phyloP scores from a whole-genome alignment of 2,329 filamentous ascomycete species.

The Epichloe typhina region DNA sequence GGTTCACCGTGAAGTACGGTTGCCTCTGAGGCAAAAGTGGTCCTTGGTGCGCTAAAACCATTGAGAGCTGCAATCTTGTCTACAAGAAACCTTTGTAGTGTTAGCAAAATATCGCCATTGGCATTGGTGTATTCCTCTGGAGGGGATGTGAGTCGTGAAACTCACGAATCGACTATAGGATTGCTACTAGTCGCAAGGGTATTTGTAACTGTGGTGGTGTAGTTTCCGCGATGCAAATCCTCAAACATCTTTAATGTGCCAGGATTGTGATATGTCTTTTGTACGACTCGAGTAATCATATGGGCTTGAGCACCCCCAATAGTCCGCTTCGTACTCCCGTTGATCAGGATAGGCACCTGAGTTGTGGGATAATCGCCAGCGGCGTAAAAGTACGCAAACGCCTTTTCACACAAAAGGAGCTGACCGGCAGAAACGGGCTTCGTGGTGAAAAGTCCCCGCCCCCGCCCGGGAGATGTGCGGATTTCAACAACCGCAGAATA shows the following conservation, averaged over 20 bases:
- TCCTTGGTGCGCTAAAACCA: constrained; percentile 23
- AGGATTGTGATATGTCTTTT: constrained; percentile 32
- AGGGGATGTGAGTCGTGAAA: constrained; percentile 4
- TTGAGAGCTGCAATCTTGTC: constrained; percentile 30
- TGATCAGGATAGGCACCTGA: constrained; percentile 20
- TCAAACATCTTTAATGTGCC: constrained; percentile 19
- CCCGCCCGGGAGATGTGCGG: constrained; percentile 24
- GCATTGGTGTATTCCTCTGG: background rate
- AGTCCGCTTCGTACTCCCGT: background rate
- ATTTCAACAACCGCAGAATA: constrained; percentile 29
- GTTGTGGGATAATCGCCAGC: constrained; percentile 9
- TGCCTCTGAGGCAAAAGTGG: constrained; percentile 7
- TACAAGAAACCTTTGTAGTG: constrained; percentile 29
- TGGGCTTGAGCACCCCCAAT: constrained; percentile 25
- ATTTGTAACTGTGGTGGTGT: constrained; percentile 10
- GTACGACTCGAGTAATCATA: constrained; percentile 26
- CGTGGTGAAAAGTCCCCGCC: constrained; percentile 38
- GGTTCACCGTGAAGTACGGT: too few relatives aligned
- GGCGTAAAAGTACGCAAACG: constrained; percentile 29
- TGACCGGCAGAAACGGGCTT: constrained; percentile 33
- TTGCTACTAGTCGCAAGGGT: too few relatives aligned
- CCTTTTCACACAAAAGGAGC: constrained; percentile 42
- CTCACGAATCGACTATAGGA: constrained; percentile 33
- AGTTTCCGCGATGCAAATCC: constrained; percentile 27
- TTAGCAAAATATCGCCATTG: background rate